A percentile compares a stretch with the other conserved stretches of the same genome.
phyloP scores from a whole-genome alignment of 805 yeast species.

The Myxozyma monticola region DNA sequence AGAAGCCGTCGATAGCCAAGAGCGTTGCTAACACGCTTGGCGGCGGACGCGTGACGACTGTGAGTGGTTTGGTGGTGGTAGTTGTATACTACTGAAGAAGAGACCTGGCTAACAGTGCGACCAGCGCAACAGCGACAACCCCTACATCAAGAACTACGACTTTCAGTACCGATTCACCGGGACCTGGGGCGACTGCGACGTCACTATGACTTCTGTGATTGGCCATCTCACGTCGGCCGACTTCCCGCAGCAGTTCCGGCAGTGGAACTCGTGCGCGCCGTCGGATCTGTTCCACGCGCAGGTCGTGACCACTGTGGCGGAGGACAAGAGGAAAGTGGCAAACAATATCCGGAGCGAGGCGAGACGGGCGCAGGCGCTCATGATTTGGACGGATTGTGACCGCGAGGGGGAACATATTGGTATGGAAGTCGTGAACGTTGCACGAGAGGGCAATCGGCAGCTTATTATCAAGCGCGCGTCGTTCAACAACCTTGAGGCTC shows the following conservation, averaged over 20 bases:
- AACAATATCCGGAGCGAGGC: slow-evolving; percentile 70
- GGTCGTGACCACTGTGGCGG: slow-evolving; percentile 35
- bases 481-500: slow-evolving; percentile 81
- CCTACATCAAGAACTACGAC: slow-evolving; percentile 77
- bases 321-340: slow-evolving; percentile 51
- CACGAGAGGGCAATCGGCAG: slow-evolving; percentile 50
- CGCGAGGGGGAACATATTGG: slow-evolving; percentile 95
- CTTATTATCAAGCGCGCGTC: slow-evolving; percentile 67
- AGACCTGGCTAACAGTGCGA: not conserved
- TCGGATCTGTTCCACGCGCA: slow-evolving; percentile 50
- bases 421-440: slow-evolving; percentile 73
- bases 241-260: slow-evolving; percentile 59
- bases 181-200: slow-evolving; percentile 63
- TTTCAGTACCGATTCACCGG: slow-evolving; percentile 65
- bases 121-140: slow-evolving; percentile 51
- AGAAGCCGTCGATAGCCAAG: slow-evolving; percentile 91
- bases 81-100: not conserved
- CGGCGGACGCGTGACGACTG: slow-evolving; percentile 58
- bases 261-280: slow-evolving; percentile 52
- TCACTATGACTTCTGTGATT: slow-evolving; percentile 88
- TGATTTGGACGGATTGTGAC: slow-evolving; percentile 99
- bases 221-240: slow-evolving; percentile 77
- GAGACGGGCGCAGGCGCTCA: slow-evolving; percentile 56
- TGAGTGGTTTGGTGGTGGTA: slow-evolving; percentile 5
- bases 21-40: slow-evolving; percentile 73